Evolutionary conservation across 768 basidiomycete species (phyloP), one percentile per base, ranked within the genome.

Genomic region (Daedaleopsis sinensis): DNA sequence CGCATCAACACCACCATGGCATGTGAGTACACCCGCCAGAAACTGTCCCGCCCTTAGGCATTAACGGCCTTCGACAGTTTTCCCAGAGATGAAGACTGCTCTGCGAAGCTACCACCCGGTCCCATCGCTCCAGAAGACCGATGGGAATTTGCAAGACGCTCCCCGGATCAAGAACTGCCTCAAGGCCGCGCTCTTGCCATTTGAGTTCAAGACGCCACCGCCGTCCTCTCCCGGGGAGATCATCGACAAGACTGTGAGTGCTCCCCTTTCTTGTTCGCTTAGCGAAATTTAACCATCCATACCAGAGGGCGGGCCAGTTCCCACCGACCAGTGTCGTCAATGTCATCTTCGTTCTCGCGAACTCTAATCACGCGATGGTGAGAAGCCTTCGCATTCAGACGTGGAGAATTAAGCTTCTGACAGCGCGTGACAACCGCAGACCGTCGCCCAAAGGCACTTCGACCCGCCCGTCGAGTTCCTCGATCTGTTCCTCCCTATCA

Each of bases 1-100:
- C 81, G 93, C 64, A 91, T 96, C 75, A 96, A 95, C 71, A 96
- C 94, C 42, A 95, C 94, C 36, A 88, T 94, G 85, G 93, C 93
- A 54, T 89, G 86, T 90, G 75, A 78, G 87, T 73, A 62, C 57
- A 62, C n/a, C n/a, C 38, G 38, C 32, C 37, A 5, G 16, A 1
- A 23, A 35, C 44, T 50, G 38, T 39, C 42, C 57, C 64, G 54
- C 46, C 60, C 27, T 66, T 21, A 2, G 13, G 9, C 10, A n/a
- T 39, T 24, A n/a, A 46, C 36, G 23, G 54, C 61, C 59, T 53
- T 58, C 16, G 52, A 44, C 70, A 93, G 91, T 95, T 78, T 94
- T 93, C 72, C 92, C 92, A 58, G 92, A 94, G 79, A 94, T 95
- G 93, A 91, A 92, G 74, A 95, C 94, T 6, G 90, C 91, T 19